These are phyloP conservation scores for Verticillium isaacii DNA, from an alignment of 2,329 filamentous ascomycete species.

Conservation along the genomic window DNA sequence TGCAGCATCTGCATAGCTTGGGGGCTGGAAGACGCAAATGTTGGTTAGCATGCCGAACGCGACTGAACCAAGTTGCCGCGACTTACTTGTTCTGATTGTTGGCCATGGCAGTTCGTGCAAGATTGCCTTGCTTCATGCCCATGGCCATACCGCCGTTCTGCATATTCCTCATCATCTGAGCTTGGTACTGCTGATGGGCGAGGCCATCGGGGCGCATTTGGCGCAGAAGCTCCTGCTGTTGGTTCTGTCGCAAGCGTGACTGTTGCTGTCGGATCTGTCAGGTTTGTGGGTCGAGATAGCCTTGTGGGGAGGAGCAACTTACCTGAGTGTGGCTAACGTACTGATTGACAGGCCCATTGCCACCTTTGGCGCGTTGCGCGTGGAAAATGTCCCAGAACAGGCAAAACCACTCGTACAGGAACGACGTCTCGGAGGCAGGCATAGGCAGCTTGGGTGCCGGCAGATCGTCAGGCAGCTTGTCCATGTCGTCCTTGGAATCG, in stretches of 20 bases:
- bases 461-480: conserved; percentile 76
- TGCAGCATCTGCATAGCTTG: conserved; percentile 68
- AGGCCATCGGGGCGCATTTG: conserved; percentile 61
- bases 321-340: conserved; percentile 85
- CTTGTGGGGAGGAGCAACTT: conserved; percentile 22
- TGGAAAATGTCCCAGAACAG: conserved; percentile 96
- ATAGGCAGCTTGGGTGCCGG: conserved; percentile 67
- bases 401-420: conserved; percentile 96
- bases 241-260: conserved; percentile 67
- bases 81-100: conserved; percentile 70
- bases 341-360: conserved; percentile 60
- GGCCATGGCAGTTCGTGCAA: conserved; percentile 72
- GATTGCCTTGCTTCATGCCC: conserved; percentile 53
- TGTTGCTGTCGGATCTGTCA: conserved; percentile 45
- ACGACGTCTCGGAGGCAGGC: conserved; percentile 66
- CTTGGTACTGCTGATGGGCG: conserved; percentile 48
- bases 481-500: conserved; percentile 74
- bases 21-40: conserved; percentile 37
- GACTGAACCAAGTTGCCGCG: not conserved
- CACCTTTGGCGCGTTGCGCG: conserved; percentile 69
- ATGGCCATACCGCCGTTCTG: conserved; percentile 56
- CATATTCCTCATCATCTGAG: conserved; percentile 64
- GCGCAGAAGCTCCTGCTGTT: conserved; percentile 73
- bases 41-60: conserved; percentile 9
- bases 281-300: conserved; percentile 6